A percentile compares a stretch with the other conserved stretches of the same genome.
phyloP scores from a whole-genome alignment of 345 rosid genomes.

The Gossypioides kirkii region DNA sequence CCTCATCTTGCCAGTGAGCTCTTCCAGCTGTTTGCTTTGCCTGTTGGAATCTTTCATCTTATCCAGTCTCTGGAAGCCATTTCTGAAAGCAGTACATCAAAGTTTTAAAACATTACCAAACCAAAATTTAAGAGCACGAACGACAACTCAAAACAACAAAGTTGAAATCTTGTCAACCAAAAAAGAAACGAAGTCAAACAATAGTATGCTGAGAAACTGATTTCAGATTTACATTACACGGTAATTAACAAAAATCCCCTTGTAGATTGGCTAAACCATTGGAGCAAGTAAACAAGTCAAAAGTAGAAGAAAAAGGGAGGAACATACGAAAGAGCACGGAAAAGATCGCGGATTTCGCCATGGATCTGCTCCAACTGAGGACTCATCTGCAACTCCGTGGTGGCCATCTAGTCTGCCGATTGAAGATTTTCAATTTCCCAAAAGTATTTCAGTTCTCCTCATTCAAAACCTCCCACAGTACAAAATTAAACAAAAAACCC shows the following conservation, averaged over 20 bases:
- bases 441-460: constrained; percentile 12
- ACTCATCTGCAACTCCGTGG: constrained; percentile 60
- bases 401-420: constrained; percentile 43
- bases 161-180: background rate
- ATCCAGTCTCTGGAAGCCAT: constrained; percentile 97
- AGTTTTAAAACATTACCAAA: background rate
- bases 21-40: constrained; percentile 96
- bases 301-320: background rate
- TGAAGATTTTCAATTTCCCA: constrained; percentile 22
- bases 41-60: constrained; percentile 87
- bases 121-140: background rate
- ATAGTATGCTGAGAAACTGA: background rate
- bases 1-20: constrained; percentile 91
- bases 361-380: constrained; percentile 98
- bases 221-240: background rate
- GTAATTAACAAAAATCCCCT: background rate
- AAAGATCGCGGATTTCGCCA: constrained; percentile 86
- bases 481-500: constrained; percentile 10
- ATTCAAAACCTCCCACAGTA: constrained; percentile 8
- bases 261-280: no score
- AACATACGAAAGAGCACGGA: constrained; percentile 83
- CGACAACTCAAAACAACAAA: background rate
- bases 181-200: background rate
- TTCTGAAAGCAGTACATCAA: constrained; percentile 41
- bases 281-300: background rate